These are phyloP conservation scores for Phallus indusiatus DNA, from an alignment of 768 basidiomycete species.

Conservation along the genomic window DNA sequence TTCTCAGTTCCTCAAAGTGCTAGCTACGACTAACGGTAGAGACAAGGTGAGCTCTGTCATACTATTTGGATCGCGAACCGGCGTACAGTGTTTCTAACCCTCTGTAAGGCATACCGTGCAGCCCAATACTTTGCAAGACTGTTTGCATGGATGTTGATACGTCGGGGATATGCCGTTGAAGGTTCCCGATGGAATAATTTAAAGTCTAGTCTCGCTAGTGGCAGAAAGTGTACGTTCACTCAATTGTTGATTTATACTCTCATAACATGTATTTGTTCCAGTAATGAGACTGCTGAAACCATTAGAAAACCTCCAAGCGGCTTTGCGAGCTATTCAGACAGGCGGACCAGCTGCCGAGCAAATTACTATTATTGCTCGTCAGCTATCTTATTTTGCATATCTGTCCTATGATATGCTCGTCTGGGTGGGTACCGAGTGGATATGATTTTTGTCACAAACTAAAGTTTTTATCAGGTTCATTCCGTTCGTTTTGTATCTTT, in stretches of 20 bases:
- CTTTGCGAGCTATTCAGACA: slow-evolving; percentile 57
- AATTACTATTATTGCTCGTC: slow-evolving; percentile 69
- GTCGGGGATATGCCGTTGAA: slow-evolving; percentile 57
- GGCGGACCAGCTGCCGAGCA: slow-evolving; percentile 56
- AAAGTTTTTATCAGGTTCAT: slow-evolving; percentile 39
- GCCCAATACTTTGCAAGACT: slow-evolving; percentile 88
- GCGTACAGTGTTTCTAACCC: not conserved
- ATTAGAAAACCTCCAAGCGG: slow-evolving; percentile 86
- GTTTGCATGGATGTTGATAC: slow-evolving; percentile 72
- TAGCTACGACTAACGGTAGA: slow-evolving; percentile 73
- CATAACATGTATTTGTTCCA: slow-evolving; percentile 21
- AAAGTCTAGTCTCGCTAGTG: slow-evolving; percentile 76
- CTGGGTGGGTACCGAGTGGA: slow-evolving; percentile 54
- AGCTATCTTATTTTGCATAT: slow-evolving; percentile 85
- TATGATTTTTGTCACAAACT: not conserved
- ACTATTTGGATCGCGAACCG: too few species aligned
- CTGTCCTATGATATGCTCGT: slow-evolving; percentile 71
- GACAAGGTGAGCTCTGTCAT: slow-evolving; percentile 60
- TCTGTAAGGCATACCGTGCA: slow-evolving; percentile 68
- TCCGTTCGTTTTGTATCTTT: slow-evolving; percentile 54
- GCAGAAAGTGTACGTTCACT: slow-evolving; percentile 66
- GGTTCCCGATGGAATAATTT: slow-evolving; percentile 75
- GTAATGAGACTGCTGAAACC: slow-evolving; percentile 93
- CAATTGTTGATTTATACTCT: not conserved
- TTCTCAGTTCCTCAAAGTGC: slow-evolving; percentile 65